Base-by-base conservation (phyloP, 768 basidiomycete species). In the Neoboletus subvelutipes region DNA sequence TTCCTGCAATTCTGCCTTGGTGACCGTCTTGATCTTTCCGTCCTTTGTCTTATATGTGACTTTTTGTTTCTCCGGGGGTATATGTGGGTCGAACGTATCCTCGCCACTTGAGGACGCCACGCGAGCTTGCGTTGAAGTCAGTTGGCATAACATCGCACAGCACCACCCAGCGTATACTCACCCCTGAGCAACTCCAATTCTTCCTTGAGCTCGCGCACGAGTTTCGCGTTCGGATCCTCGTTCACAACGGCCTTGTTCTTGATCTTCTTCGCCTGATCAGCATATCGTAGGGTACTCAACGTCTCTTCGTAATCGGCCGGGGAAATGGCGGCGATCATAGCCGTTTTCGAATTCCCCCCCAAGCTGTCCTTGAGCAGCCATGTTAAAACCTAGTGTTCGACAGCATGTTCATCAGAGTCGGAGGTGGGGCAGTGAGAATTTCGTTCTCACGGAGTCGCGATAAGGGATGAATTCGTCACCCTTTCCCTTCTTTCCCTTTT, bases 301-400 rank as follows among this genome's bases (percentile, higher is more conserved):
- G 96, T 98, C 73, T 98, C 96, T 63, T 98, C 96, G 68, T 98
- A 98, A 75, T 98, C 94, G 45, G 94, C 95, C n/a, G 94, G 95
- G 45, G 94, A 87, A 59, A 99, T 98, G 39, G 97, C 97, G 50
- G 97, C 97, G 62, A 99, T 98, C 97, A 99, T 98, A 5, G 96
- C 94, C 5, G 96, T 99, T 78, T 97, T 96, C 34, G 92, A 94
- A 75, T 96, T 96, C 7, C 92, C 97, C 22, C 97, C 97, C 51
- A 98, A 78, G 70, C 92, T 94, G 77, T 99, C 97, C 75, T 99
- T 99, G 63, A 99, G 77, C 28, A 99, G 78, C 97, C 97, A 99
- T 34, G 97, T 99, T 56, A 99, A 79, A 61, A 98, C 92, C 92
- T 94, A 68, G 28, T 4, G 10, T 50, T 58, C 45, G 15, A 49